Percentiles rank a stretch among this genome's conserved stretches.
Evolutionary conservation across 805 yeast species (phyloP).

Genomic region (Debaryomyces prosopidis): DNA sequence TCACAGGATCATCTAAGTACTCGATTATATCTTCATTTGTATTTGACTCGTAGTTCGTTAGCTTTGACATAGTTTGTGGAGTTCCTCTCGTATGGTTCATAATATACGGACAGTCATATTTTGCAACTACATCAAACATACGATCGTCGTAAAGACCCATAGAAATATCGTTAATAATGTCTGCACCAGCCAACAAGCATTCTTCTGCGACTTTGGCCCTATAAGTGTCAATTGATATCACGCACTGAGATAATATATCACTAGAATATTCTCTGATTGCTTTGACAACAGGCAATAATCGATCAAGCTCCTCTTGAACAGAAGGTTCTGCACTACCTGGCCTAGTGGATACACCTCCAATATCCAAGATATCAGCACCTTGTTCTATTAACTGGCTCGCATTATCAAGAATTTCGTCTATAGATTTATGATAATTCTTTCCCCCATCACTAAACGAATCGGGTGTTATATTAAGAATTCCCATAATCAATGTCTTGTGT

Average conservation of each 20-base stretch:
- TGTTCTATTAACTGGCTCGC: slow-evolving; percentile 51
- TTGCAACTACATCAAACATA: slow-evolving; percentile 71
- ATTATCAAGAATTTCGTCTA: slow-evolving; percentile 42
- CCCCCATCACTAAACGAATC: slow-evolving; percentile 97
- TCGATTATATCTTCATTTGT: slow-evolving; percentile 39
- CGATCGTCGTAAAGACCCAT: slow-evolving; percentile 69
- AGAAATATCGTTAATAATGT: slow-evolving; percentile 88
- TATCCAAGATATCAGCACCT: slow-evolving; percentile 79
- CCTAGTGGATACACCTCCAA: slow-evolving; percentile 94
- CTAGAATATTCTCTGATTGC: slow-evolving; percentile 52
- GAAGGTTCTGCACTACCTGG: slow-evolving; percentile 73
- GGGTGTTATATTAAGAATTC: slow-evolving; percentile 85
- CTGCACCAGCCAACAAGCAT: slow-evolving; percentile 76
- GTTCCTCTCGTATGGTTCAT: slow-evolving; percentile 86
- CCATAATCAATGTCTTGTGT: slow-evolving; percentile 74
- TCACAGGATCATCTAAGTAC: slow-evolving; percentile 26
- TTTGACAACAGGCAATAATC: slow-evolving; percentile 71
- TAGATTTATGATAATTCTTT: slow-evolving; percentile 24
- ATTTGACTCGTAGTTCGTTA: slow-evolving; percentile 53
- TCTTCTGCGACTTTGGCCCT: slow-evolving; percentile 71
- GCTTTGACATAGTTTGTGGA: slow-evolving; percentile 65
- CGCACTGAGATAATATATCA: slow-evolving; percentile 35
- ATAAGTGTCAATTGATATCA: slow-evolving; percentile 88
- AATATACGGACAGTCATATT: slow-evolving; percentile 71
- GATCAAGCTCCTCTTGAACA: slow-evolving; percentile 61